Base-by-base conservation (phyloP, 2,329 filamentous ascomycete species). In the Coniochaeta sp. region DNA sequence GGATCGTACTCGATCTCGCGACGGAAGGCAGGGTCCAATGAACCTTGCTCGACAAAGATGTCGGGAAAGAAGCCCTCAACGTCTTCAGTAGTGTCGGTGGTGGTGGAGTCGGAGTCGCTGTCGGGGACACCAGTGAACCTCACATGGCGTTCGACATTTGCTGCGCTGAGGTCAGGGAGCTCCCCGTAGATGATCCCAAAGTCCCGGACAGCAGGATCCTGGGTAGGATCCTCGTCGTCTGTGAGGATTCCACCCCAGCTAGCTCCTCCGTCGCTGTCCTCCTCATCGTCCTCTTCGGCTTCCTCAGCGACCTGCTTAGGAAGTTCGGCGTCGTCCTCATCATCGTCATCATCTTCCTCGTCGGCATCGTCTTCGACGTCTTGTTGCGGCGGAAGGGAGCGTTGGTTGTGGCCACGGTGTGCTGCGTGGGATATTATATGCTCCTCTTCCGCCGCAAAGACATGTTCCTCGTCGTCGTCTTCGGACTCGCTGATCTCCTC, bases 401-500 rank as follows among this genome's bases (percentile, higher is more conserved):
- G n/a, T n/a, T n/a, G 38, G 16, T n/a, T n/a, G n/a, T 48, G 45
- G 26, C 26, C 28, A 28, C 45, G 45, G 27, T 64, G 65, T 58
- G 65, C 62, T 56, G 67, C 69, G 57, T 75, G 69, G 52, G 68
- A 68, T 53, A 88, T 74, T 56, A 91, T 89, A 59, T 85, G 81
- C 66, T 83, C 78, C 72, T 91, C 88, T 78, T 94, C 89, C 73
- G 83, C 78, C 75, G 84, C 81, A 63, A 87, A 80, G 52, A 92
- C 82, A 75, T 88, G 82, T 57, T 87, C 82, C 67, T 92, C 86
- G 65, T 92, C 88, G 57, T 89, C 85, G 56, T 91, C 80, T 51
- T 80, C 88, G 10, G 82, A 85, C 60, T 91, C 88, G 58, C 81
- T 88, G 55, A 95, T 86, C 49, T 90, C 82, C 63, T 92, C 87